Conservation (phyloP, 2,329 filamentous ascomycete species). For the Blumeria hordei region DNA sequence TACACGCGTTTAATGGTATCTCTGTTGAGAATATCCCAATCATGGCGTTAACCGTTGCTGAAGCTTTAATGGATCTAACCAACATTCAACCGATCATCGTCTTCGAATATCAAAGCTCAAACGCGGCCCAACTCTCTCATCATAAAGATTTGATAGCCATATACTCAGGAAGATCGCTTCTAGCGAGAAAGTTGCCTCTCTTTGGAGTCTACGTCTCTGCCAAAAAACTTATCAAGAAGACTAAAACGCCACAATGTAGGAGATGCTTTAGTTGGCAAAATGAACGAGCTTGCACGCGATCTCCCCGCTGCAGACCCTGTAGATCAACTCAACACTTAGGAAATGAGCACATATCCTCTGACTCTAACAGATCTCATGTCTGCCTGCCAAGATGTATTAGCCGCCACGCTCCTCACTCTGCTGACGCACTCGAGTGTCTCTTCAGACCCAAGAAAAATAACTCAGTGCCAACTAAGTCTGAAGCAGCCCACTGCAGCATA, state of each 20-base stretch:
- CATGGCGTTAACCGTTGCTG: not conserved
- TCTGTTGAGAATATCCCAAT: not conserved
- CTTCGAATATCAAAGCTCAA: not conserved
- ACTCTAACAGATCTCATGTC: not conserved
- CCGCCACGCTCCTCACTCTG: not conserved
- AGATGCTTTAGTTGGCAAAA: not conserved
- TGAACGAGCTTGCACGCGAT: not conserved
- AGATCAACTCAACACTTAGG: not conserved
- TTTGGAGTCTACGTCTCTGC: not conserved
- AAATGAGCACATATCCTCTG: not conserved
- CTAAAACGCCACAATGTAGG: not conserved
- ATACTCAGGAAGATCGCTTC: not conserved
- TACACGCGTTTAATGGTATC: not conserved
- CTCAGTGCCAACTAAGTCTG: not conserved
- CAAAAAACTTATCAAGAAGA: not conserved
- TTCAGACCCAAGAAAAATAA: not conserved
- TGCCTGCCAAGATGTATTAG: not conserved
- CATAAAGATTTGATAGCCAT: not conserved
- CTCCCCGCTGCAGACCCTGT: not conserved
- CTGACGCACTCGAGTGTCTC: not conserved
- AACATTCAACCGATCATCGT: not conserved
- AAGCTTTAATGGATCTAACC: not conserved
- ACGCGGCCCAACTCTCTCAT: not conserved
- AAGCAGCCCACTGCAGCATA: not conserved
- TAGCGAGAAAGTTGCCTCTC: not conserved